Base-by-base conservation (phyloP, 2,329 filamentous ascomycete species). In the Dothistroma septosporum region DNA sequence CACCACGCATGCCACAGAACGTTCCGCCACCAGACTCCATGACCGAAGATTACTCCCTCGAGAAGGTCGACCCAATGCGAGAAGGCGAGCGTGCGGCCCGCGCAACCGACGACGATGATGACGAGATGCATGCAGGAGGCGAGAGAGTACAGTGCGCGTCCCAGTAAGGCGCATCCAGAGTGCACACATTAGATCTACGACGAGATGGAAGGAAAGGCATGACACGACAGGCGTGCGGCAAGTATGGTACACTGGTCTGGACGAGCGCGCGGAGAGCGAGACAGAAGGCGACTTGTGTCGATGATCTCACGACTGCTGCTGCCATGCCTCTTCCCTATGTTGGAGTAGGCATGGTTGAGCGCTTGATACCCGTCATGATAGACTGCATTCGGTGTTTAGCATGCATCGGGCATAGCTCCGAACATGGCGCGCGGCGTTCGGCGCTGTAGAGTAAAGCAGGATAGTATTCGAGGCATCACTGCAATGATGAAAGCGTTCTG, bases 131-230 rank as follows among this genome's bases (percentile, higher is more conserved):
- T 65, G 76, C 74, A 14, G 88, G 88, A 64, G 88, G 81, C 53
- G 90, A 92, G 80, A 86, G 90, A 65, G 90, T 94, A 61, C 90
- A 94, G 81, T 94, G 90, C 77, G 90, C 90, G 60, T 91, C 89
- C 35, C 90, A 94, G 84, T 94, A 92, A 85, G 24, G 77, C 44
- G 37, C 37, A n/a, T 32, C 5, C 19, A 14, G 11, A n/a, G 22
- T 53, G 50, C 50, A 53, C 35, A 35, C 12, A 54, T 58, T 41
- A 54, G 60, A 59, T 58, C 62, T 54, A 60, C 58, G 59, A 58
- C 48, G 57, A 49, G 57, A 53, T 31, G 50, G 41, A 35, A 53
- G 50, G 41, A 35, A 53, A 32, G 50, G 50, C 50, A 53, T 35
- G 50, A 44, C 16, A 44, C 44, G 58, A 46, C 59, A 22, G 56